A percentile compares a stretch with the other conserved stretches of the same genome.
Conservation (phyloP, 75 land plant species). For the Pinus taeda region DNA sequence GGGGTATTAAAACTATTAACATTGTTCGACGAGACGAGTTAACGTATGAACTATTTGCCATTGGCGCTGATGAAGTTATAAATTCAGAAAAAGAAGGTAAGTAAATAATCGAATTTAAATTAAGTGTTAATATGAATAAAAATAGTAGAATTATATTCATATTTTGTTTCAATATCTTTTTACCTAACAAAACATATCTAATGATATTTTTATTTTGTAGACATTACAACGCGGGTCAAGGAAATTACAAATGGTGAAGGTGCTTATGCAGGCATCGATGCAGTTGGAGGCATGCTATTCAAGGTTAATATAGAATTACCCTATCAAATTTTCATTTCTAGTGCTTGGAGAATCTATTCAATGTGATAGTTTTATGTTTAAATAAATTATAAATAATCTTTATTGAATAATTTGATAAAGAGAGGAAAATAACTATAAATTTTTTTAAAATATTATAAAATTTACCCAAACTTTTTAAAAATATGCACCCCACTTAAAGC, state of each 20-base stretch:
- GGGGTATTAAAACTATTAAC: conserved; percentile 36
- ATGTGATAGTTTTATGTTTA: too few species aligned
- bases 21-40: conserved; percentile 39
- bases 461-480: too few species aligned
- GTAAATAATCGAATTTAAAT: neutral
- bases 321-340: too few species aligned
- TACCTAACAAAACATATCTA: too few species aligned
- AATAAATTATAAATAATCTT: too few species aligned
- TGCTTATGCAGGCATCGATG: conserved; percentile 18
- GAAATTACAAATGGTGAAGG: conserved; percentile 24
- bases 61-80: conserved; percentile 42
- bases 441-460: too few species aligned
- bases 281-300: conserved; percentile 19
- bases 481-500: too few species aligned
- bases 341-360: too few species aligned
- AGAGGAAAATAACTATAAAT: too few species aligned
- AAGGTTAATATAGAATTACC: conserved; percentile 6
- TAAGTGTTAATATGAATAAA: neutral
- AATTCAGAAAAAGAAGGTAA: conserved; percentile 18
- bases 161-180: too few species aligned
- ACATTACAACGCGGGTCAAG: conserved; percentile 19
- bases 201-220: neutral
- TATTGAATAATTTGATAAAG: too few species aligned
- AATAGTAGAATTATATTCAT: neutral
- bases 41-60: conserved; percentile 23